Base-by-base conservation (phyloP, 441 rosid genomes). In the Geranium incanum region DNA sequence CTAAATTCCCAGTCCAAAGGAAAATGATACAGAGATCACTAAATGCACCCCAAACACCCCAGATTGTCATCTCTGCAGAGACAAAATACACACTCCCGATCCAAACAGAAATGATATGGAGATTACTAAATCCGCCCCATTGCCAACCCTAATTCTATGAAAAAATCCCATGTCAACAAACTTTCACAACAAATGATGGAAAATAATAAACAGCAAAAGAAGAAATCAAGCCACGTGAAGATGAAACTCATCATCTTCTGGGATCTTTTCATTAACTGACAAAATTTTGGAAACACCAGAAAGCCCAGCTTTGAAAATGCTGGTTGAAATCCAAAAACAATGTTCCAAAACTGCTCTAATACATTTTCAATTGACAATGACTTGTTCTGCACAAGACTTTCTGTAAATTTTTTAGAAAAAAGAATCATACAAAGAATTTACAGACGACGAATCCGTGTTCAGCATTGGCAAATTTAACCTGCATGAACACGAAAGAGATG, bases 391-490 rank as follows among this genome's bases (percentile, higher is more conserved):
- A 76, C 78, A 63, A 39, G 77, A 67, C 73, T 72, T 71, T 9
- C 48, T 41, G 11, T 9, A 39, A 15, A 19, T 73, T 37, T 72
- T 39, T 74, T 63, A 78, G 77, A 75, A 71, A 79, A 81, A 77
- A 76, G 77, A 80, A 75, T 79, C 78, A 75, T 67, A 77, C 81
- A 82, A 82, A 48, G 84, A 86, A 84, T 87, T 80, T 78, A 85
- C 86, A 87, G 90, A 85, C 68, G 84, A 77, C 89, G 79, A 78
- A 88, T 85, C 96, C 92, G 78, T 81, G 81, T 87, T 91, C 33
- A 89, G 95, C 97, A 81, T 87, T 86, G 84, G 86, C 88, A 84
- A 80, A 91, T 86, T 84, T 88, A 83, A 93, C 98, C 98, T 91
- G 98, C 98, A 91, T 79, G 84, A 85, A 86, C 89, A 89, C 74